A percentile compares a stretch with the other conserved stretches of the same genome.
These are phyloP conservation scores for Stromatinia cepivora DNA, from an alignment of 2,329 filamentous ascomycete genomes.

Conservation along the genomic window DNA sequence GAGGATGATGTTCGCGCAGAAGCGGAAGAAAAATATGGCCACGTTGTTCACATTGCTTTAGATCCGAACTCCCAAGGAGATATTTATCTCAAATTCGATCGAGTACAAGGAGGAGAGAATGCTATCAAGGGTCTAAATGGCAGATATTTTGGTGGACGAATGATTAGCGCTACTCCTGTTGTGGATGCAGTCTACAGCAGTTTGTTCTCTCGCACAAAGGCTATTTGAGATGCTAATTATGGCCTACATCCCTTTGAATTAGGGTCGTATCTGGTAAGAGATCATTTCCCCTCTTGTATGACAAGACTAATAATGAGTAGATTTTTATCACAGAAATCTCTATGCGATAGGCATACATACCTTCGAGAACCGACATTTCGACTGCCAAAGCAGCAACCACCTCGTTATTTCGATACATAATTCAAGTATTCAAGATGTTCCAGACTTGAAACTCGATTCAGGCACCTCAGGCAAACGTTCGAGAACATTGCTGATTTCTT, in stretches of 20 bases:
- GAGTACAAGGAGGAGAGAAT: constrained; percentile 91
- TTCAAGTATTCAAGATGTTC: constrained; percentile 14
- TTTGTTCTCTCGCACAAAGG: constrained; percentile 84
- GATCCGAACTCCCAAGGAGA: constrained; percentile 93
- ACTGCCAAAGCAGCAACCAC: not conserved
- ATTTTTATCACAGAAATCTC: constrained; percentile 26
- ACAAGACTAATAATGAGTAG: constrained; percentile 14
- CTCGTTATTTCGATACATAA: not conserved
- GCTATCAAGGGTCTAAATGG: constrained; percentile 97
- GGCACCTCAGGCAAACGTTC: constrained; percentile 21
- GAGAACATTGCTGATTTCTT: constrained; percentile 39
- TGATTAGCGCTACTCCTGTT: constrained; percentile 92
- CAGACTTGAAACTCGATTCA: constrained; percentile 9
- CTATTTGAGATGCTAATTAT: constrained; percentile 59
- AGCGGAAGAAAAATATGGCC: constrained; percentile 93
- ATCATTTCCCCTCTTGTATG: not conserved
- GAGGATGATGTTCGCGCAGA: constrained; percentile 91
- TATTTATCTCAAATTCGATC: constrained; percentile 98
- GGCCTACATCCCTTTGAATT: constrained; percentile 31
- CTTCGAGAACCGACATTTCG: not conserved
- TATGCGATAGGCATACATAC: constrained; percentile 20
- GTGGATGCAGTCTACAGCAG: constrained; percentile 99
- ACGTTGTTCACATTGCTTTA: constrained; percentile 94
- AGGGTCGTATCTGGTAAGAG: constrained; percentile 37
- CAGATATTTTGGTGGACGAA: constrained; percentile 88